Base-by-base conservation (phyloP, 192 early-diverging fungal species). In the Coemansia sp. region DNA sequence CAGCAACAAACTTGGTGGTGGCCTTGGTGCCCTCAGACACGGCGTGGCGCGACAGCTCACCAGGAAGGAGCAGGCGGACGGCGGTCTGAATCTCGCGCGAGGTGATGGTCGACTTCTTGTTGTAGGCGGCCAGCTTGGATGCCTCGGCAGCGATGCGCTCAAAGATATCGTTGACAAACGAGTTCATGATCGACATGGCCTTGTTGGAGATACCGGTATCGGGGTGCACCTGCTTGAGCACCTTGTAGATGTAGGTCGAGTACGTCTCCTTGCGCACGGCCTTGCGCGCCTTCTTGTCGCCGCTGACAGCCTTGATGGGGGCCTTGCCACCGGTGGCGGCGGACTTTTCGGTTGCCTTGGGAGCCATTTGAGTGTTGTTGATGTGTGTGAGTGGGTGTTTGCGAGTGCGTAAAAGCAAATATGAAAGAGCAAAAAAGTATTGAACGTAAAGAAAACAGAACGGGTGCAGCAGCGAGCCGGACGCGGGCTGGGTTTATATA, bases 21-120 rank as follows among this genome's bases (percentile, higher is more conserved):
- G 96, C 96, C 90, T 97, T 97, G 89, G 95, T 96, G 67, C 95
- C 96, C 87, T 96, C 96, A 69, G 96, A 97, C 73, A 97, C 95
- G 75, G 95, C 95, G 88, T 97, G 95, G 88, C 94, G 95, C 87
- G 94, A 92, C 60, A 97, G 89, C 84, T 97, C 96, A 81, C 96
- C 95, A 68, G 96, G 95, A 29, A 96, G 89, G 68, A 92, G 88
- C 52, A 91, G 81, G 53, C 90, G 86, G 9, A 90, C 89, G 62
- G 89, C 78, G 44, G 72, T 75, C 71, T 97, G 95, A 75, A 98
- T 95, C 86, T 98, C 96, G 72, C 96, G 90, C 44, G 95, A 96
- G 44, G 92, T 92, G 85, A 98, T 98, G 73, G 96, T 97, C 64
- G 93, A 94, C 65, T 91, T 87, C 90, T 98, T 97, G 92, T 94